Conservation (phyloP, 2,329 filamentous ascomycete genomes). For the Lithohypha guttulata region DNA sequence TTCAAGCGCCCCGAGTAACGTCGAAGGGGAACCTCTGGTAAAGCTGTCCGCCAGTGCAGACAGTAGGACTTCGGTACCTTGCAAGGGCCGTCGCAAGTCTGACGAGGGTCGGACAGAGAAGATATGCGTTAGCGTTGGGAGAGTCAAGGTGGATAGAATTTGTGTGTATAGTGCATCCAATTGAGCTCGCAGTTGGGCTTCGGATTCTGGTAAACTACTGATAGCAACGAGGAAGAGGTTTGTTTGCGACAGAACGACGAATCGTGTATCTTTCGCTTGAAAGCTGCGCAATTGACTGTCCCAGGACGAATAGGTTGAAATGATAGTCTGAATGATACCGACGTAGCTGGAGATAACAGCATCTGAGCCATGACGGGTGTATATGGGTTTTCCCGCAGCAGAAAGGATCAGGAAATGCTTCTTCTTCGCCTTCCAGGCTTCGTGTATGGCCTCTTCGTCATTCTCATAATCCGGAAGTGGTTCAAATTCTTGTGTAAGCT, state of each 20-base stretch:
- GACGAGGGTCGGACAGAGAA: slow-evolving; percentile 89
- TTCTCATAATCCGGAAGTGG: slow-evolving; percentile 26
- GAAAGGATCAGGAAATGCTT: slow-evolving; percentile 98
- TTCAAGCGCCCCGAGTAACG: slow-evolving; percentile 79
- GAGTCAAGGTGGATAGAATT: slow-evolving; percentile 85
- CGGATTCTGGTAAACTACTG: slow-evolving; percentile 83
- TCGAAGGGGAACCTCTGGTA: slow-evolving; percentile 80
- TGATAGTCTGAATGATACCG: slow-evolving; percentile 91
- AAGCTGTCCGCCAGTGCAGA: slow-evolving; percentile 92
- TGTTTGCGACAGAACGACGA: slow-evolving; percentile 74
- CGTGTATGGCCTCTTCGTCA: slow-evolving; percentile 54
- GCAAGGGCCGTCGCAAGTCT: slow-evolving; percentile 76
- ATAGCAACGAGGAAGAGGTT: slow-evolving; percentile 90
- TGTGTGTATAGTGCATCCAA: slow-evolving; percentile 96
- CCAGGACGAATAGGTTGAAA: slow-evolving; percentile 83
- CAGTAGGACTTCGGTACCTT: slow-evolving; percentile 82
- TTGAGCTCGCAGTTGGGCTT: slow-evolving; percentile 73
- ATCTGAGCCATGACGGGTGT: slow-evolving; percentile 86
- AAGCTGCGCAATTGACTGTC: slow-evolving; percentile 72
- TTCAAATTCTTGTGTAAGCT: slow-evolving; percentile 71
- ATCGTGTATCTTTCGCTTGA: slow-evolving; percentile 73
- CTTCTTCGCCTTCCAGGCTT: slow-evolving; percentile 77
- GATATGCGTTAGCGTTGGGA: slow-evolving; percentile 75
- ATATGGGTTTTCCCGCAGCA: slow-evolving; percentile 92
- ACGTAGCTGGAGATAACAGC: slow-evolving; percentile 86